Base-by-base conservation (phyloP, 306 rosid species). In the Cicer cuneatum region DNA sequence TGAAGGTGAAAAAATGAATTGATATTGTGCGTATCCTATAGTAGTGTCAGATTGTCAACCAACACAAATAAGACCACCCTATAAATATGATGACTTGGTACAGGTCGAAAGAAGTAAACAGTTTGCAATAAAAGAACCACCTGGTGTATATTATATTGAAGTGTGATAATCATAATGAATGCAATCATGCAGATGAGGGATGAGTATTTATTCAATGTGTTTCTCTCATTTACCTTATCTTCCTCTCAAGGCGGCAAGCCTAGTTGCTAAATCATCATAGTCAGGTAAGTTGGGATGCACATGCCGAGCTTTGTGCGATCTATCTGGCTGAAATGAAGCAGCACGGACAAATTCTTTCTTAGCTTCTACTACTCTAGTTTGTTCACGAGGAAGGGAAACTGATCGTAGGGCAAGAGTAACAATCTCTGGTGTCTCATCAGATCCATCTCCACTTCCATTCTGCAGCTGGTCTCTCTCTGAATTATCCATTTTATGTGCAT, bases 241-340 rank as follows among this genome's bases (percentile, higher is more conserved):
- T 72, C 93, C 97, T 80, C 83, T 86, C 75, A 94, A 69, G 58
- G 97, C 96, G 3, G 96, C 95, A 86, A 94, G 85, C 66, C 84
- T 85, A 24, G 95, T 91, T 74, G 97, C 86, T 80, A 95, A 83
- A 85, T 90, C 98, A 58, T 92, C 99, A 63, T 86, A 95, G 79
- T 92, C 90, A 14, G 97, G 99, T 58, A 95, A 79, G 56, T 95
- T 95, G 19, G 99, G 99, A 76, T 95, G 99, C 71, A 95, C 99
- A 18, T 92, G 97, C 71, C 77, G 74, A 64, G 96, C 89, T 43
- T 73, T 85, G 4, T 45, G 61, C 53, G 88, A 86, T 67, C 86
- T 52, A 77, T 83, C 89, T 12, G 90, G 92, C 68, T 89, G 96
- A 76, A 95, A 86, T 69, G 99, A 77, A 72, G 92, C 86, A 16